Base-by-base conservation (phyloP, 1,139 yeast genomes). In the Nadsonia commutata region DNA sequence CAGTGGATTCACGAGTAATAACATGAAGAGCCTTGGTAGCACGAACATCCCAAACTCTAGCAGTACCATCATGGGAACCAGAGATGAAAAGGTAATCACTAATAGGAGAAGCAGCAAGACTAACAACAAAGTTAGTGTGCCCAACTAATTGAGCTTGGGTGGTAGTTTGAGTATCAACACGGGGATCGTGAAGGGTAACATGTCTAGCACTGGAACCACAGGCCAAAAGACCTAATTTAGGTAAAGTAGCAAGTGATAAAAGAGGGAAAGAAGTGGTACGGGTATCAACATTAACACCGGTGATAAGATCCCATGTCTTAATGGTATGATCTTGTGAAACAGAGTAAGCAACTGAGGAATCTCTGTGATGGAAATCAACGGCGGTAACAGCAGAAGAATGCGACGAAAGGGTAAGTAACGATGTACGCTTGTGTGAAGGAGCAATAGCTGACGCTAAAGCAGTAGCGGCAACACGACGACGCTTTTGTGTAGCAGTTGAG, bases 181-280 rank as follows among this genome's bases (percentile, higher is more conserved):
- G 74, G 44, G 97, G 97, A 61, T 90, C 99, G 59, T 85, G 94
- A 50, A 88, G 68, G 49, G 86, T 80, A 52, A 90, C 86, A 62
- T 88, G 97, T 63, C 97, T 82, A 18, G 96, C 96, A 13, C 95
- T 81, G 3, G 96, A 86, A 18, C 99, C 99, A 45, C 93, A 76
- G 7, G 90, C 95, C 43, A 93, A 66, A 47, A 90, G 68, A 50
- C 80, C 76, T 1, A 58, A 48, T 75, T 67, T 48, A 68, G 67
- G 20, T 48, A 90, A 65, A 51, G 80, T 79, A 38, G 79, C 69
- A 38, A 88, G 65, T 1, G 95, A 81, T 40, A 88, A 70, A 49
- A 90, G 69, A 7, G 97, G 80, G 63, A 74, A 86, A n/a, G 90
- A 82, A 0, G 97, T 86, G 20, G 83, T 74, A 62, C 85, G 79